phyloP scores from a whole-genome alignment of 2,329 filamentous ascomycete genomes.

The Epichloe aotearoae region DNA sequence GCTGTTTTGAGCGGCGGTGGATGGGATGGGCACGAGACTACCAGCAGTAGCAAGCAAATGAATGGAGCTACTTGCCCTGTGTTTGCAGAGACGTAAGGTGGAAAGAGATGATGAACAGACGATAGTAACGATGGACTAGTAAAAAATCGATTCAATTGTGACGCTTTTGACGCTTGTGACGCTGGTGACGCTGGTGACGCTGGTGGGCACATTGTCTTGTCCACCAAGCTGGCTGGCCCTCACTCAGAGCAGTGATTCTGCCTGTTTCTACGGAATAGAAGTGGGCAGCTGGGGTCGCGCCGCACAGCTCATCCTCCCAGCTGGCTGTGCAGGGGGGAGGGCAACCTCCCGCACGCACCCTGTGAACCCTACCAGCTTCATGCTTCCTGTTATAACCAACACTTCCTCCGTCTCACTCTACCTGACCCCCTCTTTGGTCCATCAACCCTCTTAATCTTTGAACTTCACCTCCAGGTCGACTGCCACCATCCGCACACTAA shows the following conservation, averaged over 20 bases:
- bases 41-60: slow-evolving; percentile 4
- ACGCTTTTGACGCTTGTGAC: background rate
- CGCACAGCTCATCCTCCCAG: background rate
- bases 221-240: background rate
- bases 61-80: background rate
- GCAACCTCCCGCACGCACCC: slow-evolving; percentile 2
- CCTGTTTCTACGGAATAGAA: slow-evolving; percentile 15
- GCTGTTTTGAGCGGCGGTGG: background rate
- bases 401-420: background rate
- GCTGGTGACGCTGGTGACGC: background rate
- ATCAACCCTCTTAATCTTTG: background rate
- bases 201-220: background rate
- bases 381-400: background rate
- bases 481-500: background rate
- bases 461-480: background rate
- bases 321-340: slow-evolving; percentile 1
- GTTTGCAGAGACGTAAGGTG: background rate
- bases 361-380: background rate
- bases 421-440: background rate
- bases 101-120: background rate
- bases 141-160: background rate
- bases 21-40: slow-evolving; percentile 12
- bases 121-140: background rate
- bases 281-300: slow-evolving; percentile 3
- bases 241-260: slow-evolving; percentile 11